phyloP scores from a whole-genome alignment of 139 green algal species.

The Chlorella sp. region DNA sequence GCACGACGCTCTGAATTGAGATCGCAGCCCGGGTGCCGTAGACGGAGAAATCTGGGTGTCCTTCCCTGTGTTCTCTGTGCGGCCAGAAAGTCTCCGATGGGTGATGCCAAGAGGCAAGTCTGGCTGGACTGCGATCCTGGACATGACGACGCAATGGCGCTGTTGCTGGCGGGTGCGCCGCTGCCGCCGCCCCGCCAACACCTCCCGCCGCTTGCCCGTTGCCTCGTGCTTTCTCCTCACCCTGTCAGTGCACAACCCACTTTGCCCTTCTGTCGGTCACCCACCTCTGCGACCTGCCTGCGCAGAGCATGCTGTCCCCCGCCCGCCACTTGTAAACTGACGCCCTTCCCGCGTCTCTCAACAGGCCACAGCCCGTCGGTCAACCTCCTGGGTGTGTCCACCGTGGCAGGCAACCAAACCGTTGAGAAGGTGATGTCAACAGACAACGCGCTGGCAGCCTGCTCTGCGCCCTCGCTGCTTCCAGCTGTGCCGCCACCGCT shows the following conservation, averaged over 20 bases:
- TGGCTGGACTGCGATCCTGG: conserved; percentile 90
- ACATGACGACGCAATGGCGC: conserved; percentile 93
- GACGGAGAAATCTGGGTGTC: no score
- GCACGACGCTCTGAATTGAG: no score
- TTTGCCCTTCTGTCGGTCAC: not conserved
- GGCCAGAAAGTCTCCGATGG: no score
- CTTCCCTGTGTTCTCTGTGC: no score
- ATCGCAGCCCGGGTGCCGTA: no score
- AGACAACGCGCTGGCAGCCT: not conserved
- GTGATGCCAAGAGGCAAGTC: conserved; percentile 28
- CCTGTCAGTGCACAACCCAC: not conserved
- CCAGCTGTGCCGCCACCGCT: not conserved
- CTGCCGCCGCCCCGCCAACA: no score
- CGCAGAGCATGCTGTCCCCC: no score
- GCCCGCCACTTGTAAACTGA: no score
- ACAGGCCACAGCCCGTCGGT: conserved; percentile 64
- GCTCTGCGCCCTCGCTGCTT: not conserved
- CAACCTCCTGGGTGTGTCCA: conserved; percentile 87
- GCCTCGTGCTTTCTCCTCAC: not conserved
- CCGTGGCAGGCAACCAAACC: conserved; percentile 89
- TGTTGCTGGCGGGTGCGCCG: conserved; percentile 80
- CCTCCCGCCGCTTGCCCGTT: no score
- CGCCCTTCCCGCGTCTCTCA: no score
- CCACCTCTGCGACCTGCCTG: not conserved
- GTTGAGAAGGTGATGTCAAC: conserved; percentile 72